Evolutionary conservation across 2,329 filamentous ascomycete genomes (phyloP), one percentile per base, ranked within the genome.

Genomic region (Diplodia intermedia): DNA sequence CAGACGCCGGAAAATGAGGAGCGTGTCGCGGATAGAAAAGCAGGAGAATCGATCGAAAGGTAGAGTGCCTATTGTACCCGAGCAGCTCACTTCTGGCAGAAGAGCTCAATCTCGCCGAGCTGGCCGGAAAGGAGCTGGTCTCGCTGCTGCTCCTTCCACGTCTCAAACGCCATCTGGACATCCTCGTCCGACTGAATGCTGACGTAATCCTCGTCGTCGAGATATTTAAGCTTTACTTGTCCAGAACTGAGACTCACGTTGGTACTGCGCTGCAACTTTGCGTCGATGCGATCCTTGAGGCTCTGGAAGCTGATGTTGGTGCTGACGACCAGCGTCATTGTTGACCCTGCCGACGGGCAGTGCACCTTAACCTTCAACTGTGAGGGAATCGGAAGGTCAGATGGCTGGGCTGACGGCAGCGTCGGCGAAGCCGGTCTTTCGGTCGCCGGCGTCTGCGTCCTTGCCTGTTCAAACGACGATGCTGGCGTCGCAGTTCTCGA

Each of bases 341-440:
- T 96, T 76, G 94, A 95, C 56, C 91, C 91, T 55, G 95, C 92
- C 3, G 81, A 78, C 3, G 81, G 80, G 76, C 92, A 96, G 75
- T 94, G 94, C 68, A 99, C 93, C 78, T 96, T 97, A 62, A 97
- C 94, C 81, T 97, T 98, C 63, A 99, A 86, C 76, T 98, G 95
- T 8, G 91, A 93, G 75, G 78, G 85, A 75, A 85, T 84, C 68
- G 71, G 74, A 5, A 65, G 71, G 73, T 82, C 72, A 50, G 68
- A 70, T 26, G 68, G 66, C 14, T 43, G 72, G n/a, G 71, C 71
- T 15, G 66, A 63, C 18, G 72, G 66, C 15, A 79, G 71, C 9
- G 78, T 77, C n/a, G 78, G 78, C 11, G 78, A 79, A 73, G 77
- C 78, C 9, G 77, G 78, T 18, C 75, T 73, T n/a, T 78, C 78